Percentiles rank a stretch among this genome's conserved stretches.
Conservation (phyloP, 2,329 filamentous ascomycete species). For the Scopulariopsis brevicaulis region DNA sequence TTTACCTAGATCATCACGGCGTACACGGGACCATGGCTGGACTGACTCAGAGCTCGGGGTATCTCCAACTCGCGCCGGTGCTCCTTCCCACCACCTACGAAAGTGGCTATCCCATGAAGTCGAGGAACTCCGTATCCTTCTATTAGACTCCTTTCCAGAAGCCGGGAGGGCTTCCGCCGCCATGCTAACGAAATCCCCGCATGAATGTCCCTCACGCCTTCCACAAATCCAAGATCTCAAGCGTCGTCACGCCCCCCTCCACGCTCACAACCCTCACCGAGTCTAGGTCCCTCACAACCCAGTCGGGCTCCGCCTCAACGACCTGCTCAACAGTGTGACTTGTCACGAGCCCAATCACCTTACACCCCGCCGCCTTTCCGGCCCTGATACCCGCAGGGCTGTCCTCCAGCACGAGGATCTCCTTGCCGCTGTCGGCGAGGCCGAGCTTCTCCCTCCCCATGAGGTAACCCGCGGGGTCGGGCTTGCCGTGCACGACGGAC, state of each 20-base stretch:
- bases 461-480: constrained; percentile 63
- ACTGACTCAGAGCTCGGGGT: not conserved
- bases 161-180: not conserved
- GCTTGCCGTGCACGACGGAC: constrained; percentile 65
- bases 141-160: not conserved
- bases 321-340: constrained; percentile 69
- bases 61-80: not conserved
- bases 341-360: constrained; percentile 73
- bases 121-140: not conserved
- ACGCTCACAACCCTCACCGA: constrained; percentile 55
- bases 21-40: not conserved
- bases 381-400: constrained; percentile 75
- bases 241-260: constrained; percentile 45
- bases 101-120: not conserved
- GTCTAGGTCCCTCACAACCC: constrained; percentile 69
- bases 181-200: not conserved
- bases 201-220: not conserved
- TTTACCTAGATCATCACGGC: not conserved
- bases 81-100: not conserved
- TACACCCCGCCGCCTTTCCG: constrained; percentile 78
- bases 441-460: constrained; percentile 54
- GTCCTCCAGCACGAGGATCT: constrained; percentile 75
- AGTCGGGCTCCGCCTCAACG: constrained; percentile 68
- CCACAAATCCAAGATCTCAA: constrained; percentile 42
- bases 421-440: constrained; percentile 31